phyloP scores from a whole-genome alignment of 2,329 filamentous ascomycete species.

The Ophiognomonia clavigignenti-juglandacearum region DNA sequence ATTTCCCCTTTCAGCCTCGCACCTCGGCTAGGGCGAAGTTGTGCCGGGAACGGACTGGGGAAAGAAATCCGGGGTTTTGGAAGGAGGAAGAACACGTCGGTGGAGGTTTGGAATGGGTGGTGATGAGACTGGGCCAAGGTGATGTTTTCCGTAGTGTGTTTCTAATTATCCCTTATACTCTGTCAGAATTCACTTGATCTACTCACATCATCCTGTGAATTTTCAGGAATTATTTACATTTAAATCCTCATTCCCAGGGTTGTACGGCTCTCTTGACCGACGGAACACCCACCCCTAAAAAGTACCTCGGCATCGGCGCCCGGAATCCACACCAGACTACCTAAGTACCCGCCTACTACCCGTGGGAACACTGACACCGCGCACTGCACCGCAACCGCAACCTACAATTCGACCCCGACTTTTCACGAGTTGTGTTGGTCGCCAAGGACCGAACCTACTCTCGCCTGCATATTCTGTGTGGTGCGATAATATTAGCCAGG shows the following conservation, averaged over 20 bases:
- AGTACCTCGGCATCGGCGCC: background rate
- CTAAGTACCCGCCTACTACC: background rate
- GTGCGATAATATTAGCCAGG: background rate
- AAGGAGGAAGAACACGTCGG: background rate
- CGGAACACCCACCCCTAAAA: background rate
- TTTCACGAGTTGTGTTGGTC: slow-evolving; percentile 2
- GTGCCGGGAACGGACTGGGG: background rate
- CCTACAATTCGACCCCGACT: background rate
- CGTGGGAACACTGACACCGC: background rate
- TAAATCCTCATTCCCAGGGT: no score
- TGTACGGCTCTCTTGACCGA: no score
- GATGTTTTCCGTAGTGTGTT: background rate
- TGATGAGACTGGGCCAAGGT: background rate
- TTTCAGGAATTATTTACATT: no score
- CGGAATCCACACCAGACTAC: no score
- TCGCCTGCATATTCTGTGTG: background rate
- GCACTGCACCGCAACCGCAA: background rate
- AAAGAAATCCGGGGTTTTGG: background rate
- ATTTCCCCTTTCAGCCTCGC: background rate
- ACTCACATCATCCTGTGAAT: no score
- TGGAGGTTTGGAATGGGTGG: background rate
- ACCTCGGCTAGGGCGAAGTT: background rate
- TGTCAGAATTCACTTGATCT: no score
- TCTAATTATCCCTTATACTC: no score
- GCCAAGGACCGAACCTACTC: slow-evolving; percentile 5